Evolutionary conservation across 306 rosid genomes (phyloP).

Genomic region (Trichosanthes cucumerina): DNA sequence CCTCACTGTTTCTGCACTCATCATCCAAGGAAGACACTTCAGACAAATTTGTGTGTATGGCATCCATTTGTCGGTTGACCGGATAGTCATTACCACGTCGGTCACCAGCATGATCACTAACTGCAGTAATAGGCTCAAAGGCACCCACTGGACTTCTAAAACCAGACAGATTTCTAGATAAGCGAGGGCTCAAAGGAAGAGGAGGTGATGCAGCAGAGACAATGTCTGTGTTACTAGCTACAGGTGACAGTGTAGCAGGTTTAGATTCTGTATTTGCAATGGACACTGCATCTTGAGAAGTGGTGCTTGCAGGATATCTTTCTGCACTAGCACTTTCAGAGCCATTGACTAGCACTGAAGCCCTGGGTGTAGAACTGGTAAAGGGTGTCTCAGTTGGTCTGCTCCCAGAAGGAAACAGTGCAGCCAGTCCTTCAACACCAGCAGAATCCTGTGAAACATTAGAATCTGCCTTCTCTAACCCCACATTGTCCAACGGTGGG

Average conservation of each 20-base stretch:
- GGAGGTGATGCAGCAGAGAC: conserved; percentile 58
- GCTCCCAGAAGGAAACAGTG: conserved; percentile 36
- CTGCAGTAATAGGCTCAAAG: conserved; percentile 28
- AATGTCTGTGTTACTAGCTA: conserved; percentile 50
- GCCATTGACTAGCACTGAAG: conserved; percentile 33
- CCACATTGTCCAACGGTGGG: conserved; percentile 60
- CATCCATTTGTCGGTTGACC: conserved; percentile 62
- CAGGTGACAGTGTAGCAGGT: conserved; percentile 39
- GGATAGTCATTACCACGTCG: conserved; percentile 50
- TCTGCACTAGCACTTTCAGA: conserved; percentile 34
- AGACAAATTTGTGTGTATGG: conserved; percentile 44
- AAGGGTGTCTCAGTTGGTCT: conserved; percentile 39
- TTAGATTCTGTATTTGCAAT: conserved; percentile 48
- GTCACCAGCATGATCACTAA: conserved; percentile 54
- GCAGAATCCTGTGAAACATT: conserved; percentile 43
- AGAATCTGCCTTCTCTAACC: conserved; percentile 66
- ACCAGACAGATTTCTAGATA: conserved; percentile 76
- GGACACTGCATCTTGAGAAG: conserved; percentile 39
- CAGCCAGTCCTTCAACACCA: conserved; percentile 48
- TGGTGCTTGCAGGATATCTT: conserved; percentile 51
- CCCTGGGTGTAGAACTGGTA: conserved; percentile 42
- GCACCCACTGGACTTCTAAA: conserved; percentile 54
- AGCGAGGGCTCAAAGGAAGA: conserved; percentile 75
- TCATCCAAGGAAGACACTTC: conserved; percentile 43
- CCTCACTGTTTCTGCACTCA: conserved; percentile 46